Base-by-base conservation (phyloP, 2,329 filamentous ascomycete species). In the Lecanicillium sp. region DNA sequence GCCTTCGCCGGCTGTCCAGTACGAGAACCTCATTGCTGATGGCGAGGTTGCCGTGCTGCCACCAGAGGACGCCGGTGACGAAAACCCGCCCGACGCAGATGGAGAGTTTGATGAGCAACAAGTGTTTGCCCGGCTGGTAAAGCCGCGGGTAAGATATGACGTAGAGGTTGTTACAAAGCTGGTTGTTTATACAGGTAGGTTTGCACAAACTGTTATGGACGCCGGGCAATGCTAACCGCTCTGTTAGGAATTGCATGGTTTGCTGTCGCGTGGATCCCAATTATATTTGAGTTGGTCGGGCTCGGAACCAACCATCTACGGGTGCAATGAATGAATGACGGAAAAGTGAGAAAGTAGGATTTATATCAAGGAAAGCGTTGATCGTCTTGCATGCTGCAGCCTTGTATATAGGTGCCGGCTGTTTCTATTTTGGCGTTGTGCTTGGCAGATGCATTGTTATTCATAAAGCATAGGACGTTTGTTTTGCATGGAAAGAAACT, bases 131-230 rank as follows among this genome's bases (percentile, higher is more conserved):
- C 78, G 74, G 55, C 70, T 96, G 40, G 81, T 88, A 46, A 86
- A 83, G 62, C 88, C 92, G 35, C 78, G 92, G 48, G 89, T 95
- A 43, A 73, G 89, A 50, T 98, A 96, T 55, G 92, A 98, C 62
- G 90, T 96, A n/a, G 92, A 98, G 61, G 90, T 98, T 29, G 84
- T 98, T 28, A 96, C 92, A 5, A 96, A 95, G 64, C 63, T 98
- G 44, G 84, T 98, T 51, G 87, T 98, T 17, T 98, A 98, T 65
- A 75, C 83, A 43, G 92, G 90, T 87, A 65, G 60, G 79, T 52
- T 37, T 32, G 30, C 35, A 18, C 27, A 29, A 34, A 40, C 38
- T 37, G 33, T 30, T 8, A 5, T 38, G 33, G 12, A 20, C 17
- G 17, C 29, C 17, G 33, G 36, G 33, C 44, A 45, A 34, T 20